Evolutionary conservation across 257 asterid species (phyloP).

Genomic region (Solanum neorickii): DNA sequence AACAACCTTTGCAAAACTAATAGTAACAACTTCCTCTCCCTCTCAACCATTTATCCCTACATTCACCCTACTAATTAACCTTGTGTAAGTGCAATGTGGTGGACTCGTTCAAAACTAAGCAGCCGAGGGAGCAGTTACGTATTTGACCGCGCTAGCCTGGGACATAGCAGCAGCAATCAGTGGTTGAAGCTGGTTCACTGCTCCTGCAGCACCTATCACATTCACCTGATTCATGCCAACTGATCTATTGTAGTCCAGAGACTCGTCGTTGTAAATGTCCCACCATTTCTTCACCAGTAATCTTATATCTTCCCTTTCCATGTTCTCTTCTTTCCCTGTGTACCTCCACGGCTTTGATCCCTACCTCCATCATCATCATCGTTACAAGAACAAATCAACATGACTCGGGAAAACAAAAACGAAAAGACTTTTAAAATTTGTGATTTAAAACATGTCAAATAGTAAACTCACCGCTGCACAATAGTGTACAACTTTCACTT

Average conservation of each 20-base stretch:
- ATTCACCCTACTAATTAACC: neutral
- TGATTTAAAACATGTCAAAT: neutral
- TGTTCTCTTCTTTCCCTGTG: slow-evolving; percentile 33
- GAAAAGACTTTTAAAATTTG: neutral
- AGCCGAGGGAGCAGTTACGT: neutral
- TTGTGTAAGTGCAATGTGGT: neutral
- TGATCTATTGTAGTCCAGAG: slow-evolving; percentile 19
- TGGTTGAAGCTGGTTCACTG: neutral
- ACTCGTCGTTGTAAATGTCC: slow-evolving; percentile 28
- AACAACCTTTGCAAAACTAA: neutral
- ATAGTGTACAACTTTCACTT: slow-evolving; percentile 44
- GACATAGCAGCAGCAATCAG: neutral
- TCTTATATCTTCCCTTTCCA: slow-evolving; percentile 40
- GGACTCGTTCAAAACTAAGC: neutral
- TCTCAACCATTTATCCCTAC: neutral
- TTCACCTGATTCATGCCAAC: neutral
- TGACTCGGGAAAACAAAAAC: neutral
- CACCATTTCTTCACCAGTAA: slow-evolving; percentile 40
- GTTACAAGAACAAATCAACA: neutral
- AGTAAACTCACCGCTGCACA: slow-evolving; percentile 36
- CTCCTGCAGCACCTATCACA: neutral
- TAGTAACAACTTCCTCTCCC: neutral
- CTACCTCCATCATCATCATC: neutral
- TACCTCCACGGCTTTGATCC: slow-evolving; percentile 49
- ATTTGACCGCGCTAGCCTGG: neutral